phyloP scores from a whole-genome alignment of 2,329 filamentous ascomycete genomes.

The Pseudonectria buxi region DNA sequence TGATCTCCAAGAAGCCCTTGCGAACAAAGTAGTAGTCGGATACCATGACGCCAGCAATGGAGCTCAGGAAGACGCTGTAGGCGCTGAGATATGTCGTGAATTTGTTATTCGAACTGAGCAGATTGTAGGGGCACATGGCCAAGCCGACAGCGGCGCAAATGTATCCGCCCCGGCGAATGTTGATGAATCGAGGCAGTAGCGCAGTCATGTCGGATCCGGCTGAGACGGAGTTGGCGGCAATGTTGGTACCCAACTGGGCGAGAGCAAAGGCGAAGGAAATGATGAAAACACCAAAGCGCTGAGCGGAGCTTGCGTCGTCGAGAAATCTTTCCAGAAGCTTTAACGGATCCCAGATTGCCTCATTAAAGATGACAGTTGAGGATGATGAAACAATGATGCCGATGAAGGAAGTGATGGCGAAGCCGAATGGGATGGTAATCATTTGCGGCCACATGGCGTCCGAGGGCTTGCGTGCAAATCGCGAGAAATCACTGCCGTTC shows the following conservation, averaged over 20 bases:
- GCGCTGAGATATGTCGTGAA: conserved; percentile 90
- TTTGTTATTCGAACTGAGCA: conserved; percentile 67
- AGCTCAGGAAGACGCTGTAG: conserved; percentile 90
- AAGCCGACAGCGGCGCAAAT: conserved; percentile 74
- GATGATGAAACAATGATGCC: conserved; percentile 72
- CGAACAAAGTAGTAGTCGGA: conserved; percentile 84
- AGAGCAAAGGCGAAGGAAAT: conserved; percentile 66
- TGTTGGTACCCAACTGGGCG: conserved; percentile 80
- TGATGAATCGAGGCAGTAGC: conserved; percentile 70
- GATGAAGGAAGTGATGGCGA: conserved; percentile 77
- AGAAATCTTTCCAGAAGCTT: conserved; percentile 61
- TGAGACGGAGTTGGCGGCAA: conserved; percentile 79
- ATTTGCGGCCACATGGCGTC: conserved; percentile 80
- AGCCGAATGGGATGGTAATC: conserved; percentile 63
- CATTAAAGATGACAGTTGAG: conserved; percentile 58
- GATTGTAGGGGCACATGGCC: conserved; percentile 80
- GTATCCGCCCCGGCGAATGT: conserved; percentile 81
- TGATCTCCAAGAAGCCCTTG: conserved; percentile 71
- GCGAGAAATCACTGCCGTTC: conserved; percentile 76
- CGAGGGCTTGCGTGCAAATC: conserved; percentile 69
- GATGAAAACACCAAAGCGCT: conserved; percentile 70
- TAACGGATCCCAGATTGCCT: conserved; percentile 69
- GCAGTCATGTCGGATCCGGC: conserved; percentile 80
- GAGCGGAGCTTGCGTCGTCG: conserved; percentile 58
- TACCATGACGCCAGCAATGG: conserved; percentile 86